Evolutionary conservation across 208 protist genomes (phyloP), one percentile per base, ranked within the genome.

Genomic region (Acanthamoeba lenticulata): DNA sequence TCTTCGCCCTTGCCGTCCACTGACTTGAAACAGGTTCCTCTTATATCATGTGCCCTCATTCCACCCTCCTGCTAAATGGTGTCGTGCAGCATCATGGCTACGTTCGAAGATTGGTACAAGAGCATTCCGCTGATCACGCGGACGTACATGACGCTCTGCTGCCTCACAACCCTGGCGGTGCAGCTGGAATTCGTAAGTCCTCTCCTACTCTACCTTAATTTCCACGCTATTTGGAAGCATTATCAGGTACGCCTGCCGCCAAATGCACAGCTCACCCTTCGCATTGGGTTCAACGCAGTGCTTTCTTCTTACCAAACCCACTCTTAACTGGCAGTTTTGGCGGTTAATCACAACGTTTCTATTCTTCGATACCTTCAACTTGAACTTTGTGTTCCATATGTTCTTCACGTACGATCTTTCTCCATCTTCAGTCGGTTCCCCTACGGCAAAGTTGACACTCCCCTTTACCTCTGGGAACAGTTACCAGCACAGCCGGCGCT

Each of bases 301-400:
- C n/a, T n/a, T n/a, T n/a, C n/a, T n/a, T n/a, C n/a, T n/a, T n/a
- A n/a, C n/a, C n/a, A n/a, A n/a, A n/a, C n/a, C n/a, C n/a, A n/a
- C n/a, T n/a, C 44, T 60, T 36, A 5, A 24, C 38, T 13, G 38
- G 72, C 40, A 98, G 95, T 29, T 98, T 15, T 99, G 98, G 98
- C 94, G 98, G 62, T 45, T 99, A 2, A 34, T 98, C 4, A 98
- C 98, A 32, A 98, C 95, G 47, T 98, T 99, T 94, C 94, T 98
- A 44, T 98, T 98, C 95, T 98, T 98, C 94, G 98, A 97, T 29
- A n/a, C 90, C 34, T 90, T 98, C 34, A 94, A 93, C n/a, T 65
- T 98, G 29, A 97, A 98, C 92, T 98, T 98, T 86, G 21, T 98
- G 38, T 98, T 99, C 85, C 97, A 98, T 95, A 97, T 98, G 96